Evolutionary conservation across 2,329 filamentous ascomycete species (phyloP).

Genomic region (Trichoderma gracile): DNA sequence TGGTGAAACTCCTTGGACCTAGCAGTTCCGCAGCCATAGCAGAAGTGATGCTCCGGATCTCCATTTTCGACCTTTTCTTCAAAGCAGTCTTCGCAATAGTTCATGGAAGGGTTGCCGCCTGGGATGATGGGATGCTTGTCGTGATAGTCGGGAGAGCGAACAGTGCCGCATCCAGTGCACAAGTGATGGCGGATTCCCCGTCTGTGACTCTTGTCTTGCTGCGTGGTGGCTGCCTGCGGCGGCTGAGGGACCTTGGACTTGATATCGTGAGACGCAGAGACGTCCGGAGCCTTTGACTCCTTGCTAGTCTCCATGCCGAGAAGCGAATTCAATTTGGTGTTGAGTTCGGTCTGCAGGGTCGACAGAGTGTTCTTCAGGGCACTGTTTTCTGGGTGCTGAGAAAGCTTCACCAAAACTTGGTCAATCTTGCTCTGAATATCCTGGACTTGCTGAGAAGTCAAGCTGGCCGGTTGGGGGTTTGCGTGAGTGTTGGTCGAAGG

Average conservation of each 20-base stretch:
- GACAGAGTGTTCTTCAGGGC: constrained; percentile 32
- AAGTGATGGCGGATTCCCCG: constrained; percentile 35
- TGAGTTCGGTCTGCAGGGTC: constrained; percentile 36
- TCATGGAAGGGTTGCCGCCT: constrained; percentile 34
- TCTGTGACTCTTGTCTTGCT: constrained; percentile 30
- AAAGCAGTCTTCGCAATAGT: constrained; percentile 42
- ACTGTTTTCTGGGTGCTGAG: constrained; percentile 30
- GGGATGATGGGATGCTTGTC: constrained; percentile 36
- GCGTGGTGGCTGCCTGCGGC: neutral
- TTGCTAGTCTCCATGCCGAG: neutral
- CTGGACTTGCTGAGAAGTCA: constrained; percentile 31
- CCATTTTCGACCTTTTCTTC: constrained; percentile 32
- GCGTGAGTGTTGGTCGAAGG: neutral
- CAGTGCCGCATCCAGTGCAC: constrained; percentile 41
- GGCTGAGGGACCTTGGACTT: neutral
- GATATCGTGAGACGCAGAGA: neutral
- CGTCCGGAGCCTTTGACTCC: neutral
- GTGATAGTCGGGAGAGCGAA: constrained; percentile 42
- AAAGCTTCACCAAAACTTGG: constrained; percentile 32
- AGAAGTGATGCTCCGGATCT: constrained; percentile 42
- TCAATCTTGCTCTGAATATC: constrained; percentile 36
- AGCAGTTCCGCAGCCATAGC: constrained; percentile 38
- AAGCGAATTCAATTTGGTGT: constrained; percentile 33
- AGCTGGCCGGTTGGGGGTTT: neutral
- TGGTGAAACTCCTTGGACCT: constrained; percentile 34